These are phyloP conservation scores for Albifimbria verrucaria DNA, from an alignment of 2,329 filamentous ascomycete genomes.

Conservation along the genomic window DNA sequence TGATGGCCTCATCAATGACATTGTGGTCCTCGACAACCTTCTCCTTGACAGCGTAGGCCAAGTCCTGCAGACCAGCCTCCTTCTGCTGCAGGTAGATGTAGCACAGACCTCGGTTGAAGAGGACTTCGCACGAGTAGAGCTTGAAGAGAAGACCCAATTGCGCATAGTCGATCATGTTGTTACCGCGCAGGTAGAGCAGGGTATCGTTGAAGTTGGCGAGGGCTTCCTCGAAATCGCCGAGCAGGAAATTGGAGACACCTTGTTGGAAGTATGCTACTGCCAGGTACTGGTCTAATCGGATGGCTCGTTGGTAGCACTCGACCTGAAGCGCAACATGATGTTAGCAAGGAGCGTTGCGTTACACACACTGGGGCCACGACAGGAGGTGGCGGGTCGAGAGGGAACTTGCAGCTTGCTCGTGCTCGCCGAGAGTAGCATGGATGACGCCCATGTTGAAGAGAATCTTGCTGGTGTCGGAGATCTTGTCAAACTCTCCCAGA, in stretches of 20 bases:
- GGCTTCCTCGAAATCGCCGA: slow-evolving; percentile 96
- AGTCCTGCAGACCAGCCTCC: slow-evolving; percentile 85
- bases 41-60: slow-evolving; percentile 87
- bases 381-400: background rate
- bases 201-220: slow-evolving; percentile 99
- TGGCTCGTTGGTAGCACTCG: slow-evolving; percentile 89
- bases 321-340: slow-evolving; percentile 55
- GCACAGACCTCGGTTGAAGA: slow-evolving; percentile 95
- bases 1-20: slow-evolving; percentile 96
- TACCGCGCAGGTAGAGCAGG: slow-evolving; percentile 87
- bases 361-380: background rate
- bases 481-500: slow-evolving; percentile 76
- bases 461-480: slow-evolving; percentile 95
- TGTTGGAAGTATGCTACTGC: slow-evolving; percentile 98
- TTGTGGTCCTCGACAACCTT: slow-evolving; percentile 96
- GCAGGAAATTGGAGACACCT: slow-evolving; percentile 94
- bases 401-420: slow-evolving; percentile 82
- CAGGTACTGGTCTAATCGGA: slow-evolving; percentile 88
- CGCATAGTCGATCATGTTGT: slow-evolving; percentile 97
- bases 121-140: slow-evolving; percentile 92
- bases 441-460: slow-evolving; percentile 98
- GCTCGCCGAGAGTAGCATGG: slow-evolving; percentile 91
- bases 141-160: slow-evolving; percentile 95
- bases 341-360: too few relatives aligned
- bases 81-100: slow-evolving; percentile 96